These are phyloP conservation scores for Carex parvula DNA, from an alignment of 176 grass and related monocot genomes.

Conservation along the genomic window DNA sequence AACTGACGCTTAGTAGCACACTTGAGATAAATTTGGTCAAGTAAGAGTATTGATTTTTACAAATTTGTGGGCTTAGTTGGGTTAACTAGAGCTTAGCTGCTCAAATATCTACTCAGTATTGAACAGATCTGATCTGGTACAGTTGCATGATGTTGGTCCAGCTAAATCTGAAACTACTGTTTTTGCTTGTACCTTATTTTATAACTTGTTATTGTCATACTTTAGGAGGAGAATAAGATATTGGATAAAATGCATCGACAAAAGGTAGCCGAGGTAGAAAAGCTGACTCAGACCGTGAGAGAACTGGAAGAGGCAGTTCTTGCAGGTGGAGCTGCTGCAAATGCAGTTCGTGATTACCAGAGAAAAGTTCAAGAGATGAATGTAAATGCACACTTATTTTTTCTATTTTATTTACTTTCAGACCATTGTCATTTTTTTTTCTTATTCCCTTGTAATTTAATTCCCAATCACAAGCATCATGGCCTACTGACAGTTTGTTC, in stretches of 20 bases:
- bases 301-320: conserved; percentile 97
- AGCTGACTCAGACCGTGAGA: conserved; percentile 81
- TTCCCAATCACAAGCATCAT: conserved; percentile 13
- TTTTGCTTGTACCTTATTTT: conserved; percentile 1
- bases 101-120: not conserved
- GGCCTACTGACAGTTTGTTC: conserved; percentile 29
- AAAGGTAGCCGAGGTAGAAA: conserved; percentile 96
- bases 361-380: conserved; percentile 98
- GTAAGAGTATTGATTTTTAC: not conserved
- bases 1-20: not conserved
- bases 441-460: not conserved
- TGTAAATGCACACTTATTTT: conserved; percentile 47
- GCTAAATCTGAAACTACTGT: not conserved
- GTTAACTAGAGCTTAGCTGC: conserved; percentile 6
- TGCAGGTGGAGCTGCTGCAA: conserved; percentile 88
- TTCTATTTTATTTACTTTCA: conserved; percentile 24
- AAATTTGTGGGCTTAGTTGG: not conserved
- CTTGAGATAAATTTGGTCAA: not conserved
- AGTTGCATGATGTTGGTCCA: not conserved
- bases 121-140: not conserved
- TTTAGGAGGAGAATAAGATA: conserved; percentile 93
- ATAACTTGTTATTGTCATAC: conserved; percentile 22
- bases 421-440: not conserved
- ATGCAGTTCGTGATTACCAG: conserved; percentile 95
- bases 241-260: conserved; percentile 97